A percentile compares a stretch with the other conserved stretches of the same genome.
phyloP scores from a whole-genome alignment of 2,329 filamentous ascomycete genomes.

The Botrytis fragariae region DNA sequence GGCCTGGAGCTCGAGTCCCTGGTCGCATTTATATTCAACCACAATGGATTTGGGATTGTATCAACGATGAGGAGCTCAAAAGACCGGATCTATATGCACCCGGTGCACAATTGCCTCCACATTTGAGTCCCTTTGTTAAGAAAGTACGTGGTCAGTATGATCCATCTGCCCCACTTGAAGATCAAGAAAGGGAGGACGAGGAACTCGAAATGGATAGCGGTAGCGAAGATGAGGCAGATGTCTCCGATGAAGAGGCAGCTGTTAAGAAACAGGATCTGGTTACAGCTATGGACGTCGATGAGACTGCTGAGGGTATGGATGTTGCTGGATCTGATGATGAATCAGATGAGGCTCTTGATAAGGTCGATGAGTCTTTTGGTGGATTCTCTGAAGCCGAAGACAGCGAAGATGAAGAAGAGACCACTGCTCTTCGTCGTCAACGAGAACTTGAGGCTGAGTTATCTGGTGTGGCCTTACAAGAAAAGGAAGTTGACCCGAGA shows the following conservation, averaged over 20 bases:
- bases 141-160: constrained; percentile 85
- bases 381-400: constrained; percentile 45
- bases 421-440: constrained; percentile 70
- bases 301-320: constrained; percentile 38
- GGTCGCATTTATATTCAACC: constrained; percentile 92
- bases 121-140: constrained; percentile 95
- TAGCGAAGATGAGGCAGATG: constrained; percentile 43
- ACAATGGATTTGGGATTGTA: constrained; percentile 97
- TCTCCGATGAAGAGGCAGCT: constrained; percentile 44
- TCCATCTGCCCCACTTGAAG: constrained; percentile 78
- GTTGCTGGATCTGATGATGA: constrained; percentile 39
- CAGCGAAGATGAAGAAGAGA: constrained; percentile 58
- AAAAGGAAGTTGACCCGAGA: constrained; percentile 52
- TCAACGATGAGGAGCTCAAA: constrained; percentile 89
- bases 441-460: constrained; percentile 91
- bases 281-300: constrained; percentile 34
- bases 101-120: constrained; percentile 84
- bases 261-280: constrained; percentile 46
- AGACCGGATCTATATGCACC: constrained; percentile 85
- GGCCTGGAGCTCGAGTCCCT: constrained; percentile 72
- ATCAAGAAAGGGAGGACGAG: constrained; percentile 85
- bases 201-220: constrained; percentile 66
- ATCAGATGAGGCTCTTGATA: constrained; percentile 42
- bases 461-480: constrained; percentile 61
- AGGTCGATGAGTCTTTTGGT: constrained; percentile 34